These are phyloP conservation scores for Niveomyces coronatus DNA, from an alignment of 2,329 filamentous ascomycete genomes.

Conservation along the genomic window DNA sequence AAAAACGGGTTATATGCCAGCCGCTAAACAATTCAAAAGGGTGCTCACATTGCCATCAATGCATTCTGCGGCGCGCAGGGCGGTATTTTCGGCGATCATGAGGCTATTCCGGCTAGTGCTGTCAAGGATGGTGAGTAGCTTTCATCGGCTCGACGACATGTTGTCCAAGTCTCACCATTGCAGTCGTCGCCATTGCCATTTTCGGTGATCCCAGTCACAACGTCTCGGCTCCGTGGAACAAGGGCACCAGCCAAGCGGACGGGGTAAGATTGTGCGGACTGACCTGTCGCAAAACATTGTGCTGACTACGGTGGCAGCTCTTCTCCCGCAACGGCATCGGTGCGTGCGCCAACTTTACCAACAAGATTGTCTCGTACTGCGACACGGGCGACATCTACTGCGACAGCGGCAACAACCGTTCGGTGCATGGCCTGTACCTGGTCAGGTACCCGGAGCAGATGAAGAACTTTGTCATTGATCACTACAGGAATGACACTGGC, in stretches of 20 bases:
- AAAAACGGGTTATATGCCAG: neutral
- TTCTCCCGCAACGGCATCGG: conserved; percentile 25
- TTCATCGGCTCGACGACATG: neutral
- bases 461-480: conserved; percentile 25
- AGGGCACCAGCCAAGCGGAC: conserved; percentile 25
- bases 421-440: conserved; percentile 27
- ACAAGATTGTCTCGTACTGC: conserved; percentile 30
- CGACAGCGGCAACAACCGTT: conserved; percentile 19
- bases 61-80: conserved; percentile 27
- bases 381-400: conserved; percentile 32
- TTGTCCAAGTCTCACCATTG: conserved; percentile 8
- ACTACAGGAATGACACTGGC: conserved; percentile 16
- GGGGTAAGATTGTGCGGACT: conserved; percentile 22
- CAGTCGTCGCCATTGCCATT: conserved; percentile 30
- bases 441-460: conserved; percentile 23
- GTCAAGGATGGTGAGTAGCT: conserved; percentile 23
- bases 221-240: conserved; percentile 24
- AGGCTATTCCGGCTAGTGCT: conserved; percentile 17
- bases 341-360: conserved; percentile 25
- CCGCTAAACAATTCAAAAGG: conserved; percentile 15
- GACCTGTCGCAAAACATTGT: neutral
- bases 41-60: conserved; percentile 28
- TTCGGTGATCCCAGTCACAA: conserved; percentile 33
- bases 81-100: conserved; percentile 17
- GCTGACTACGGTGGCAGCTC: conserved; percentile 18